Evolutionary conservation across 352 stramenopile genomes (phyloP).

Genomic region (Phytophthora aleatoria): DNA sequence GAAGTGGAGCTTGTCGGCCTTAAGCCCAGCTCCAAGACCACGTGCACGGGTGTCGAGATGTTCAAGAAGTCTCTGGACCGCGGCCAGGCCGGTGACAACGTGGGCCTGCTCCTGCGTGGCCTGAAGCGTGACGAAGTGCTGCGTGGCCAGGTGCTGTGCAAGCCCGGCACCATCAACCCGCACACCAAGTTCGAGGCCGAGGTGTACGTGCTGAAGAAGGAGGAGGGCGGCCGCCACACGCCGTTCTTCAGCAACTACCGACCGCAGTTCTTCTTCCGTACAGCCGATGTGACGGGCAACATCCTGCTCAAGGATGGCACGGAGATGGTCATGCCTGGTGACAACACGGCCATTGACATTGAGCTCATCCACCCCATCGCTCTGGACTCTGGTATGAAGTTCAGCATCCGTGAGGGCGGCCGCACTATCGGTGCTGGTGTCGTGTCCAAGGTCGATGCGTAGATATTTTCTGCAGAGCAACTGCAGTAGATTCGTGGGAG

Average conservation of each 20-base stretch:
- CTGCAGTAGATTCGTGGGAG: constrained; percentile 28
- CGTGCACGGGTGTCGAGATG: constrained; percentile 95
- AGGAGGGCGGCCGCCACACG: constrained; percentile 96
- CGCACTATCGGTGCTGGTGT: constrained; percentile 96
- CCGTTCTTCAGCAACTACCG: constrained; percentile 98
- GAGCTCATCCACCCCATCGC: constrained; percentile 93
- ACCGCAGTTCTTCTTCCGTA: constrained; percentile 98
- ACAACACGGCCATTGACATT: constrained; percentile 94
- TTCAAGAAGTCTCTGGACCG: constrained; percentile 96
- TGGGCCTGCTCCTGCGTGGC: constrained; percentile 93
- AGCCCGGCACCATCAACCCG: constrained; percentile 86
- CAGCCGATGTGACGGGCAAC: constrained; percentile 94
- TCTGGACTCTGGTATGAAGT: constrained; percentile 93
- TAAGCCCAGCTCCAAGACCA: constrained; percentile 48
- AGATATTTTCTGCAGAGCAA: constrained; percentile 38
- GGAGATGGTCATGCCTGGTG: constrained; percentile 97
- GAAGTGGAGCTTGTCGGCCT: constrained; percentile 60
- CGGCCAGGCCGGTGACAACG: constrained; percentile 95
- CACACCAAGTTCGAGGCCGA: constrained; percentile 96
- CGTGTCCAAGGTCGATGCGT: constrained; percentile 91
- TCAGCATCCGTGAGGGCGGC: constrained; percentile 96
- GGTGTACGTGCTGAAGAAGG: constrained; percentile 96
- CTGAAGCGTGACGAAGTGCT: constrained; percentile 95
- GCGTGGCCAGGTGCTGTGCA: constrained; percentile 89
- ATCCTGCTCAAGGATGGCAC: constrained; percentile 84